A percentile compares a stretch with the other conserved stretches of the same genome.
Evolutionary conservation across 140 eudicot genomes (phyloP).

Genomic region (Flaveria floridana): DNA sequence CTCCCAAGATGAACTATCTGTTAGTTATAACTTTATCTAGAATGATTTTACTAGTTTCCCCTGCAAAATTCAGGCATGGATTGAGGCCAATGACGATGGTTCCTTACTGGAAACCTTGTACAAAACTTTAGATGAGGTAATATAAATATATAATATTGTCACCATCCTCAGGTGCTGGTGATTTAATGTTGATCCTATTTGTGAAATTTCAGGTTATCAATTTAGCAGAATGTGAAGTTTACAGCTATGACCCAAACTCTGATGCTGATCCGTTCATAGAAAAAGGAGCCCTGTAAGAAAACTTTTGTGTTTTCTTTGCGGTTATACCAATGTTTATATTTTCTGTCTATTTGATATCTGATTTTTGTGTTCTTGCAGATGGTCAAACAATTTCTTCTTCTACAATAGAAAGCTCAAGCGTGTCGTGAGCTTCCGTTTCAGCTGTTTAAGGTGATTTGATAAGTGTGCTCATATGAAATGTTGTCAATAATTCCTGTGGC

Average conservation of each 20-base stretch:
- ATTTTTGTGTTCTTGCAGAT: conserved; percentile 38
- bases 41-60: not conserved
- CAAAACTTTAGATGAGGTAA: not conserved
- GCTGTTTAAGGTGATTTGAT: conserved; percentile 58
- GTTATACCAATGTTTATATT: not conserved
- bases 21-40: not conserved
- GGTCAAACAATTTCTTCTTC: conserved; percentile 80
- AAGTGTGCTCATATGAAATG: not conserved
- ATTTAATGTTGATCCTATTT: not conserved
- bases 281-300: conserved; percentile 41
- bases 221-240: not conserved
- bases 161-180: not conserved
- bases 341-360: not conserved
- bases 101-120: conserved; percentile 37
- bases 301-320: not conserved
- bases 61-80: conserved; percentile 59
- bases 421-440: conserved; percentile 75
- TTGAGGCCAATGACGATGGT: conserved; percentile 58
- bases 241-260: conserved; percentile 81
- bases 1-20: not conserved
- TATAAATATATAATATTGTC: not conserved
- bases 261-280: not conserved
- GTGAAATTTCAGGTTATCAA: not conserved
- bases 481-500: not conserved
- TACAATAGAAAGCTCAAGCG: conserved; percentile 84